A percentile compares a stretch with the other conserved stretches of the same genome.
Conservation (phyloP, 2,329 filamentous ascomycete genomes). For the Aureobasidium sp. region DNA sequence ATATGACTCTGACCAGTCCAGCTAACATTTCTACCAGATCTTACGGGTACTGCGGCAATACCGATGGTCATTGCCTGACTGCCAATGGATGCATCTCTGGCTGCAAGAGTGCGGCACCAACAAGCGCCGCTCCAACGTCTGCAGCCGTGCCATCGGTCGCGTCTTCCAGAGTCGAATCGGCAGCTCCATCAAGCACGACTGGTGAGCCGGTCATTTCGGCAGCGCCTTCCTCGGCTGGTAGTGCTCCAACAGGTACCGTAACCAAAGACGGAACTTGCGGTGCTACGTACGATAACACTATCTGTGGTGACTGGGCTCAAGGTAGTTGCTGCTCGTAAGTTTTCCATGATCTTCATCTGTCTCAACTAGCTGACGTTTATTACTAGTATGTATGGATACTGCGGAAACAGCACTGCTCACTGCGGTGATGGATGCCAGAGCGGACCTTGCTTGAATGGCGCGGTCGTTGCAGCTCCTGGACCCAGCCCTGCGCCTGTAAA, state of each 20-base stretch:
- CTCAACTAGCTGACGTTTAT: constrained; percentile 24
- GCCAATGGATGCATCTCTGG: constrained; percentile 32
- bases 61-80: constrained; percentile 22
- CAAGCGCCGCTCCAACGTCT: constrained; percentile 5
- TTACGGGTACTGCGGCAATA: constrained; percentile 27
- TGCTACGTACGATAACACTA: constrained; percentile 36
- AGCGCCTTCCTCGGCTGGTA: constrained; percentile 21
- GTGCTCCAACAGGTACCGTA: constrained; percentile 21
- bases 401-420: constrained; percentile 31
- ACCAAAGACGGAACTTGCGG: constrained; percentile 50
- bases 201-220: constrained; percentile 22
- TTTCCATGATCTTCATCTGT: too few species aligned
- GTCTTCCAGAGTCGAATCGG: constrained; percentile 13
- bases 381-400: constrained; percentile 48
- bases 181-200: constrained; percentile 13
- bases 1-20: not conserved
- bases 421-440: constrained; percentile 51
- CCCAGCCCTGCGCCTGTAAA: constrained; percentile 39
- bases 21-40: constrained; percentile 13
- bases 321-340: constrained; percentile 34
- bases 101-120: constrained; percentile 22
- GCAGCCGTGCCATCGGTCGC: constrained; percentile 1
- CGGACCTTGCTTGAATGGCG: constrained; percentile 39
- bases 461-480: constrained; percentile 31
- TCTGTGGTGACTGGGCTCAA: constrained; percentile 45